These are phyloP conservation scores for Sungouiozyma ichnusensis DNA, from an alignment of 805 yeast genomes.

Conservation along the genomic window DNA sequence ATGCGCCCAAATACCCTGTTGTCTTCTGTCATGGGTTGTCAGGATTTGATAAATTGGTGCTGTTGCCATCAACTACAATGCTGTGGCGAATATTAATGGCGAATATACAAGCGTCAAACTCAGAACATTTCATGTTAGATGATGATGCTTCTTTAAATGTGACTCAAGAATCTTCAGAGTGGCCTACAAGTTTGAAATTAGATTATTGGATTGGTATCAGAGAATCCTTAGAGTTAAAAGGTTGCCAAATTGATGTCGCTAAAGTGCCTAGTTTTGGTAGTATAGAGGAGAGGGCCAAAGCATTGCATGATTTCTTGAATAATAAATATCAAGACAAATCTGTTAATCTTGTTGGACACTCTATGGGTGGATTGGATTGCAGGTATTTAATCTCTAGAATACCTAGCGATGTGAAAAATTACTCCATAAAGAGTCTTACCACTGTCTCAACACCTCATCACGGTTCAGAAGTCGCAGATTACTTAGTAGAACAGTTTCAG, in stretches of 20 bases:
- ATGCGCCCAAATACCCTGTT: conserved; percentile 60
- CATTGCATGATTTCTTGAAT: conserved; percentile 42
- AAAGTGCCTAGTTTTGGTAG: conserved; percentile 77
- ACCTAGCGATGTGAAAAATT: conserved; percentile 29
- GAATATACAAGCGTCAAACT: conserved; percentile 10
- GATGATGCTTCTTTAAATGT: conserved; percentile 6
- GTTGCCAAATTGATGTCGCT: conserved; percentile 61
- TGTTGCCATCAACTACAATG: conserved; percentile 34
- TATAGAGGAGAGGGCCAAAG: conserved; percentile 56
- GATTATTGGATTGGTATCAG: conserved; percentile 81
- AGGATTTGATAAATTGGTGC: conserved; percentile 55
- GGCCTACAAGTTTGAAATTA: conserved; percentile 28
- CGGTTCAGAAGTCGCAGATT: conserved; percentile 79
- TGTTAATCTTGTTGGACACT: conserved; percentile 68
- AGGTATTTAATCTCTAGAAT: conserved; percentile 59
- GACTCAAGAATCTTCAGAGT: background rate
- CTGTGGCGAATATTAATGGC: conserved; percentile 17
- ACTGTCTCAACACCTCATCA: conserved; percentile 84
- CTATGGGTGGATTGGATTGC: conserved; percentile 91
- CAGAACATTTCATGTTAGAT: conserved; percentile 14
- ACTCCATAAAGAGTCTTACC: conserved; percentile 62
- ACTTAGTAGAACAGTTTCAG: conserved; percentile 32
- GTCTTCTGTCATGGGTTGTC: conserved; percentile 80
- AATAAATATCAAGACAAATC: conserved; percentile 12
- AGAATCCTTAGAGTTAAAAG: conserved; percentile 46